A percentile compares a stretch with the other conserved stretches of the same genome.
Evolutionary conservation across 2,329 filamentous ascomycete genomes (phyloP).

Genomic region (Aspergillus japonicus): DNA sequence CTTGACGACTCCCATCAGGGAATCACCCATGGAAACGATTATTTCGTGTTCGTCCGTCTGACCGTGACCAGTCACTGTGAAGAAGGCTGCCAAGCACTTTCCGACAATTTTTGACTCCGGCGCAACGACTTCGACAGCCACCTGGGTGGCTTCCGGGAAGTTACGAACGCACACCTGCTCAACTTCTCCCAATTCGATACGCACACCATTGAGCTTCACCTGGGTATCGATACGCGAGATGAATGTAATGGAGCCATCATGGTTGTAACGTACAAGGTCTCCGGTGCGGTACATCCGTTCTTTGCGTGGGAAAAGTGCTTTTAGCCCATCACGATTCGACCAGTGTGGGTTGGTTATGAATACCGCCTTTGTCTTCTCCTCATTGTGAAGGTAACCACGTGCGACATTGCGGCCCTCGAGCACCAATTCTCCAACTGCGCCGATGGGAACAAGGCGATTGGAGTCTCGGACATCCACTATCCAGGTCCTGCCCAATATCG

Average conservation of each 20-base stretch:
- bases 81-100: conserved; percentile 36
- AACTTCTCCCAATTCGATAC: conserved; percentile 48
- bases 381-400: conserved; percentile 45
- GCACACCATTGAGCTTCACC: conserved; percentile 46
- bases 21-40: conserved; percentile 27
- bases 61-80: conserved; percentile 25
- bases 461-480: conserved; percentile 40
- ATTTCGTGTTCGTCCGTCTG: conserved; percentile 4
- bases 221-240: conserved; percentile 35
- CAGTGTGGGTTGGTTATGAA: conserved; percentile 38
- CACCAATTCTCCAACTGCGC: conserved; percentile 49
- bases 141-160: conserved; percentile 38
- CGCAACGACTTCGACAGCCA: conserved; percentile 45
- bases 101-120: conserved; percentile 32
- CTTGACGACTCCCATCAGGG: conserved; percentile 24
- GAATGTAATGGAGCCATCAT: conserved; percentile 34
- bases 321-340: conserved; percentile 23
- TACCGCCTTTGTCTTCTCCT: conserved; percentile 32
- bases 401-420: conserved; percentile 49
- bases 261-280: conserved; percentile 39
- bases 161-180: conserved; percentile 44
- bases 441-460: conserved; percentile 43
- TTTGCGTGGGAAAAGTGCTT: conserved; percentile 23
- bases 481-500: conserved; percentile 37
- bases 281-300: conserved; percentile 41